Percentiles rank a stretch among this genome's conserved stretches.
These are phyloP conservation scores for Neofusicoccum ribis DNA, from an alignment of 2,329 filamentous ascomycete genomes.

Conservation along the genomic window DNA sequence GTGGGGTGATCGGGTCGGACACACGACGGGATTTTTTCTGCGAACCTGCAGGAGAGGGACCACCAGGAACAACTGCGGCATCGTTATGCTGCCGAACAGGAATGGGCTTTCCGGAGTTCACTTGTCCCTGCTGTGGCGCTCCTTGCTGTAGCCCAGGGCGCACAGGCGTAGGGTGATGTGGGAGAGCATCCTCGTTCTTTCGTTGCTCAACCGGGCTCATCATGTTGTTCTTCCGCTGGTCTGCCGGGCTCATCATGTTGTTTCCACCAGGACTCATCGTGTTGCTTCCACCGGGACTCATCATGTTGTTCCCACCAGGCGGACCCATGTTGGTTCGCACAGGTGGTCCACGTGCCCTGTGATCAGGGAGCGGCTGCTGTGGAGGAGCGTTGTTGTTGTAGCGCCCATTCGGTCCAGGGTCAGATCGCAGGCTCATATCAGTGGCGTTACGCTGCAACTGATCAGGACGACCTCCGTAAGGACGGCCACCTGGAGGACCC, in stretches of 20 bases:
- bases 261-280: neutral
- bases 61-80: slow-evolving; percentile 32
- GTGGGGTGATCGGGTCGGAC: slow-evolving; percentile 67
- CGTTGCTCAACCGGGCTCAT: slow-evolving; percentile 8
- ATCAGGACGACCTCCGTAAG: slow-evolving; percentile 27
- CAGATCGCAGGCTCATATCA: slow-evolving; percentile 20
- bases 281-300: neutral
- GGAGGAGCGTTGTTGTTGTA: slow-evolving; percentile 13
- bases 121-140: neutral
- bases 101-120: slow-evolving; percentile 35
- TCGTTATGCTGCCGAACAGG: slow-evolving; percentile 56
- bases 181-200: neutral
- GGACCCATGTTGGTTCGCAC: slow-evolving; percentile 1
- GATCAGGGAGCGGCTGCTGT: slow-evolving; percentile 18
- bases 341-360: slow-evolving; percentile 17
- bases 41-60: neutral
- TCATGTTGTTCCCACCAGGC: slow-evolving; percentile 32
- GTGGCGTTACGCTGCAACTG: slow-evolving; percentile 37
- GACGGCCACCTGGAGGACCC: slow-evolving; percentile 22
- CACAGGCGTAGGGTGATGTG: slow-evolving; percentile 32
- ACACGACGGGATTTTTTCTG: slow-evolving; percentile 25
- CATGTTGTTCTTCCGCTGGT: neutral
- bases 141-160: neutral
- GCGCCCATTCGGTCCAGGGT: slow-evolving; percentile 10
- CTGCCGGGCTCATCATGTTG: slow-evolving; percentile 1